Conservation (phyloP, 1,139 yeast species). For the Taphrina flavorubra region DNA sequence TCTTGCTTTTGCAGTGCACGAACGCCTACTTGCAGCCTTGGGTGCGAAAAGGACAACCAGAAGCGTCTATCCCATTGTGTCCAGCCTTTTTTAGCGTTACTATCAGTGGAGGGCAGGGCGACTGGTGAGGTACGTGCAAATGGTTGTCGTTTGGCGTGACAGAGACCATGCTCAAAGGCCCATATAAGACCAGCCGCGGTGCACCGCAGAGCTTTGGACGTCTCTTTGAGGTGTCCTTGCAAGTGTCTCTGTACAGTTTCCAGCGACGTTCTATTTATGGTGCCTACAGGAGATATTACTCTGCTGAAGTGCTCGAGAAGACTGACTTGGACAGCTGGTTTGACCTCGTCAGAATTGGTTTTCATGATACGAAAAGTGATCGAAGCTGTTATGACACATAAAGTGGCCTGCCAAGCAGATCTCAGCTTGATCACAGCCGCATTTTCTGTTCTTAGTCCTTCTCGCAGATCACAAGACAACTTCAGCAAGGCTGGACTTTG, state of each 20-base stretch:
- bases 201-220: background rate
- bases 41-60: conserved; percentile 10
- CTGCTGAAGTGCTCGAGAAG: conserved; percentile 1
- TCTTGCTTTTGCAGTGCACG: conserved; percentile 24
- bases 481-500: conserved; percentile 26
- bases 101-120: background rate
- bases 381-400: background rate
- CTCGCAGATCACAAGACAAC: conserved; percentile 8
- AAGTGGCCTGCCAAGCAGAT: background rate
- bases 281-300: conserved; percentile 8
- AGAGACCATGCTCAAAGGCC: background rate
- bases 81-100: background rate
- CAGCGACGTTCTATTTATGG: background rate
- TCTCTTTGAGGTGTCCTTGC: background rate
- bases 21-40: background rate
- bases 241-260: background rate
- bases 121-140: background rate
- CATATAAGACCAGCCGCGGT: conserved; percentile 32
- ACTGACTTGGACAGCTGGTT: background rate
- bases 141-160: conserved; percentile 28
- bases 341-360: background rate
- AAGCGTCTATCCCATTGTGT: conserved; percentile 26
- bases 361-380: background rate
- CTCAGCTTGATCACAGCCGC: background rate
- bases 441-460: background rate